A percentile compares a stretch with the other conserved stretches of the same genome.
These are phyloP conservation scores for Penicillium coprophilum DNA, from an alignment of 495 filamentous ascomycete genomes.

Conservation along the genomic window DNA sequence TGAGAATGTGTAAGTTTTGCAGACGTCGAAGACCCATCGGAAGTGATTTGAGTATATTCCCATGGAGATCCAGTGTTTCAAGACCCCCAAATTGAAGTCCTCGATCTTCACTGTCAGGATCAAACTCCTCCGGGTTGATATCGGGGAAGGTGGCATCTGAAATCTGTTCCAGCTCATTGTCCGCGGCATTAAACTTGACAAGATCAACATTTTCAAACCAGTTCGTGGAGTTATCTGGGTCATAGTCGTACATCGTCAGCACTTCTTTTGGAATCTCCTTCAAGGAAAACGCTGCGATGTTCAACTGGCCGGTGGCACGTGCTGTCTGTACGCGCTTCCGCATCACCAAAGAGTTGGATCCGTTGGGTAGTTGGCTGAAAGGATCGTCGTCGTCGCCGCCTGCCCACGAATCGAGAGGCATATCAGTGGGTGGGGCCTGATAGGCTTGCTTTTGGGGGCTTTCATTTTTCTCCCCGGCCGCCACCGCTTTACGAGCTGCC, in stretches of 20 bases:
- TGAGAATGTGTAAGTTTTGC: constrained; percentile 70
- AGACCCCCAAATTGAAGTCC: constrained; percentile 81
- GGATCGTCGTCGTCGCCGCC: constrained; percentile 58
- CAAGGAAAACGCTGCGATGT: constrained; percentile 83
- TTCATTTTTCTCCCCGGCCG: constrained; percentile 34
- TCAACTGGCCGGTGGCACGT: constrained; percentile 77
- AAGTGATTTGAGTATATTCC: constrained; percentile 69
- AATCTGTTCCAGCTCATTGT: constrained; percentile 82
- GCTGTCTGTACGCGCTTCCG: constrained; percentile 74
- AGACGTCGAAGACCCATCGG: constrained; percentile 76
- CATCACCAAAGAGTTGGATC: constrained; percentile 62
- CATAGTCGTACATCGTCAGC: constrained; percentile 81
- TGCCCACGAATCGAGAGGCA: constrained; percentile 38
- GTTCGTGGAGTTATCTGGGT: constrained; percentile 57
- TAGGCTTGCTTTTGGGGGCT: not conserved
- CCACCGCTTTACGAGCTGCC: constrained; percentile 69
- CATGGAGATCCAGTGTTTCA: constrained; percentile 80
- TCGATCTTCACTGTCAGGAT: constrained; percentile 59
- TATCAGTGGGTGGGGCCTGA: constrained; percentile 27
- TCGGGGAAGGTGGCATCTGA: constrained; percentile 76
- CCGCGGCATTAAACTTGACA: constrained; percentile 82
- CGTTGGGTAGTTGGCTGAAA: constrained; percentile 64
- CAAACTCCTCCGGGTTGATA: constrained; percentile 53
- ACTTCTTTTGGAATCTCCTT: constrained; percentile 80
- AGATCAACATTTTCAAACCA: constrained; percentile 97